Base-by-base conservation (phyloP, 257 asterid genomes). In the Solanum lignicaule region DNA sequence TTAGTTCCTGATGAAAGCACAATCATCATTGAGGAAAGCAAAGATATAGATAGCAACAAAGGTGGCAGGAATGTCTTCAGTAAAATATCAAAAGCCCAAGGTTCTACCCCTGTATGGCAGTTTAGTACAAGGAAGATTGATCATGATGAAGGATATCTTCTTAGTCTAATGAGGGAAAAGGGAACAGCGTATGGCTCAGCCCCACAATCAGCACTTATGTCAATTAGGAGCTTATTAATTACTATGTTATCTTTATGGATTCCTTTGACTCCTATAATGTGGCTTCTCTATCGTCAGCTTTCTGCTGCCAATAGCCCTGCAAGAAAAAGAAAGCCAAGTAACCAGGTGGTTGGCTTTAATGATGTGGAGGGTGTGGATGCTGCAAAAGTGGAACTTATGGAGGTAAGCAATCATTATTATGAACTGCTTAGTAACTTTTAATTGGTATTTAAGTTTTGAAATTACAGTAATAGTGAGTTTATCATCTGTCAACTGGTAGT, bases 311-410 rank as follows among this genome's bases (percentile, higher is more conserved):
- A 94, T 89, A 94, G 97, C 88, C 98, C 98, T 4, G 98, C 99
- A 66, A 94, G 79, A 92, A 94, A 93, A 89, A 91, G 95, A 88
- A 90, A 83, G 68, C 91, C 98, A 65, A 93, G 93, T 89, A 93
- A 90, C 88, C 96, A 93, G 89, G 88, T 92, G 92, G 92, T 94
- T 86, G 88, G 92, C 87, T 97, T 97, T 89, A 97, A 93, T 86
- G 99, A 97, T 88, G 99, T 97, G 78, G 98, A 93, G 86, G 99
- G 99, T 78, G 98, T 97, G 83, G 99, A 97, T 90, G 72, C 92
- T 84, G 99, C 99, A 9, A 97, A 97, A 89, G 94, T 92, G 88
- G 99, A 97, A 91, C 98, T 97, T 86, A 93, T 97, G 98, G 99
- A 97, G 98, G 99, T 96, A 90, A 82, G 79, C 38, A 85, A 48